Percentiles rank a stretch among this genome's conserved stretches.
phyloP scores from a whole-genome alignment of 2,329 filamentous ascomycete genomes.

The Sclerotiophoma versabilis region DNA sequence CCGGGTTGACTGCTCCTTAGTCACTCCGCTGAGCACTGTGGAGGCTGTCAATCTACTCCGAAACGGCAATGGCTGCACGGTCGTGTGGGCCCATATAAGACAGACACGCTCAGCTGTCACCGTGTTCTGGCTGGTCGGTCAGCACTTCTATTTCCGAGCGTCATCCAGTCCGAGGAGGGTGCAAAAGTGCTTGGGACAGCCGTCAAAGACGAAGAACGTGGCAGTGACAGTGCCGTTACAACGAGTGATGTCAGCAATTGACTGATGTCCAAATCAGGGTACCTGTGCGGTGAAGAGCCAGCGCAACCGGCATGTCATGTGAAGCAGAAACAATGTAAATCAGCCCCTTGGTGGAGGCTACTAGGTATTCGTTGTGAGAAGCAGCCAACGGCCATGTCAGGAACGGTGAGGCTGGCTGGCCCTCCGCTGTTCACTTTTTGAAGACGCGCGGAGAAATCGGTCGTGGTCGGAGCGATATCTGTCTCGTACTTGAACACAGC shows the following conservation, averaged over 20 bases:
- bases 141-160: slow-evolving; percentile 14
- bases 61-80: slow-evolving; percentile 21
- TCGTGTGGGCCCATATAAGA: slow-evolving; percentile 6
- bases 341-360: slow-evolving; percentile 13
- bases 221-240: background rate
- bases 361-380: background rate
- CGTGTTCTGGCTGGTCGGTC: slow-evolving; percentile 13
- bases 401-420: background rate
- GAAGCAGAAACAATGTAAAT: slow-evolving; percentile 3
- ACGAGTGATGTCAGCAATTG: slow-evolving; percentile 3
- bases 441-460: slow-evolving; percentile 13
- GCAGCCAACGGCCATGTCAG: background rate
- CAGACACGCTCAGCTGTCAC: slow-evolving; percentile 6
- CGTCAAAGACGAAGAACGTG: background rate
- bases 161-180: background rate
- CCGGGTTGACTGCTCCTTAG: slow-evolving; percentile 9
- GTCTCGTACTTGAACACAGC: background rate
- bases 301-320: slow-evolving; percentile 5
- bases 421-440: slow-evolving; percentile 13
- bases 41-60: slow-evolving; percentile 20
- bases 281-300: background rate
- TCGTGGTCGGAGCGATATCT: background rate
- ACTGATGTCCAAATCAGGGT: background rate
- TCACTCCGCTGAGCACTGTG: slow-evolving; percentile 10
- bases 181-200: background rate